These are phyloP conservation scores for Lactarius evosmus DNA, from an alignment of 768 basidiomycete genomes.

Conservation along the genomic window DNA sequence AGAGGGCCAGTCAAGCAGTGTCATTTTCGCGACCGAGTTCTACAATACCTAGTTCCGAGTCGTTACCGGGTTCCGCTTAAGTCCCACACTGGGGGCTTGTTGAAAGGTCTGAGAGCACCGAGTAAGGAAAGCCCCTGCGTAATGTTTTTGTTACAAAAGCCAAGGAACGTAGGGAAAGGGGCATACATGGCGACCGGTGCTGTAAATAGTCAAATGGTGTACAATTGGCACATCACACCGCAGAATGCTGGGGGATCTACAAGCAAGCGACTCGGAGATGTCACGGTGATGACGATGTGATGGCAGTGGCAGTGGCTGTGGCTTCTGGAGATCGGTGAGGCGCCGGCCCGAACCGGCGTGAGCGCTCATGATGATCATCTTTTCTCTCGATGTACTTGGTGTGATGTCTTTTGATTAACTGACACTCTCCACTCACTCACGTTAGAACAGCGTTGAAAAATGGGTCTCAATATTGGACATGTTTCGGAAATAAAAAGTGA, in stretches of 20 bases:
- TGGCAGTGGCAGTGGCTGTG: neutral
- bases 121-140: constrained; percentile 13
- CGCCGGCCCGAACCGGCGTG: too few species aligned
- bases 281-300: neutral
- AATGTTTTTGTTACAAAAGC: neutral
- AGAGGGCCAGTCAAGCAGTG: neutral
- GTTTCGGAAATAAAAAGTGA: neutral
- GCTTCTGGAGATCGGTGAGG: neutral
- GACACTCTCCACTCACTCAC: neutral
- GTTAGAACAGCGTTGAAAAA: neutral
- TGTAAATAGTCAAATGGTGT: neutral
- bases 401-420: too few species aligned
- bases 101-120: constrained; percentile 4
- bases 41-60: neutral
- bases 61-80: neutral
- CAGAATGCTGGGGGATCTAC: neutral
- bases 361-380: too few species aligned
- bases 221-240: neutral
- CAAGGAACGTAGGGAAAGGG: neutral
- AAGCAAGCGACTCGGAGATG: neutral
- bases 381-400: too few species aligned
- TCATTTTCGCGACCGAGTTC: constrained; percentile 1
- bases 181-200: neutral
- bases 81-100: neutral
- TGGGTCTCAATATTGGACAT: neutral